Base-by-base conservation (phyloP, 495 filamentous ascomycete species). In the Podospora pseudocomata region DNA sequence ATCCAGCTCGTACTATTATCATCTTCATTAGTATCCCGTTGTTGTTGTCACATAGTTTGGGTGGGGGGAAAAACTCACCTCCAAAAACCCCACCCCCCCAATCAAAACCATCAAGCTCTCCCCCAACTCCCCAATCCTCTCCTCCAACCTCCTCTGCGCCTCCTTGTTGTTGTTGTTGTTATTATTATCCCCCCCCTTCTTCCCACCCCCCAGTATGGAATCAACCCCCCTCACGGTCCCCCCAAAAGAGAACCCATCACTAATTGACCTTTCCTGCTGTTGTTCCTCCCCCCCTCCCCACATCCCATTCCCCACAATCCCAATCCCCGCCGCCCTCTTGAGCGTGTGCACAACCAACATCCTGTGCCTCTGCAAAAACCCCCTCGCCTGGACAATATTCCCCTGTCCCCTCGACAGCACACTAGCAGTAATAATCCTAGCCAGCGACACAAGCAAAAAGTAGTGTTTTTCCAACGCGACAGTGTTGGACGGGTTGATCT, bases 241-340 rank as follows among this genome's bases (percentile, higher is more conserved):
- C 23, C 27, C 28, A 4, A 56, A 65, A 26, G 23, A n/a, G 15
- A n/a, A 57, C 55, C 18, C n/a, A 18, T 16, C 63, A 68, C 15
- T 26, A 32, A 11, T 34, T 18, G 6, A 6, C 16, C 67, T 53
- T 27, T 57, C 18, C 57, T 32, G 23, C 23, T 23, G 23, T 23
- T 23, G 23, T 23, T 23, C 23, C 7, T 32, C 60, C 20, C 23
- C 26, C 18, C 4, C 9, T 13, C 13, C 1, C 30, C 18, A 54
- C 49, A 19, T 64, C 60, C 62, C 68, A 54, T 65, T 69, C 44
- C 68, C 70, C 9, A 77, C 79, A 18, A 83, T 83, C 2, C 92
- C 92, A 67, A 97, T 91, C 54, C 89, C 90, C 1, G 91, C 92
- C 75, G 90, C 90, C 60, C 92, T 85, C 79, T 99, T 99, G 74